phyloP scores from a whole-genome alignment of 2,329 filamentous ascomycete genomes.

The Lizonia empirigonia region DNA sequence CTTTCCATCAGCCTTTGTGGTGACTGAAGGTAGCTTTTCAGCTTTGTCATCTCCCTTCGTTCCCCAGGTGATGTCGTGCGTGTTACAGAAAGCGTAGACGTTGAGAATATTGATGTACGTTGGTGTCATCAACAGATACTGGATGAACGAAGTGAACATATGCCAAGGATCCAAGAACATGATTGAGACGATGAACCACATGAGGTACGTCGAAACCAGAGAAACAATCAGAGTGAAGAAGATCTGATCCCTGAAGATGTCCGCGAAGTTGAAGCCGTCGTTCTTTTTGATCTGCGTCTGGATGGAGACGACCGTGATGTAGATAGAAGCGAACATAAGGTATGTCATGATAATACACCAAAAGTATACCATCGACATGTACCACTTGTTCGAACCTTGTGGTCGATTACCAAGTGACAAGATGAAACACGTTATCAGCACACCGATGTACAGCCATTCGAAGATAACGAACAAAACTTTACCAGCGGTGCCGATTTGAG shows the following conservation, averaged over 20 bases:
- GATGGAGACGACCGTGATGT: conserved; percentile 88
- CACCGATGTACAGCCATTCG: conserved; percentile 93
- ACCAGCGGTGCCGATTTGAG: conserved; percentile 77
- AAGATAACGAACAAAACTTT: conserved; percentile 86
- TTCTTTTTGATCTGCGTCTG: conserved; percentile 67
- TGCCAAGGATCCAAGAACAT: conserved; percentile 99
- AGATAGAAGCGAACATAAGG: conserved; percentile 91
- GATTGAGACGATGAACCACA: conserved; percentile 90
- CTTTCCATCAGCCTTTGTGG: conserved; percentile 91
- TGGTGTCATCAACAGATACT: conserved; percentile 93
- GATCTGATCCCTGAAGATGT: conserved; percentile 83
- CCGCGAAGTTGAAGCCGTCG: conserved; percentile 69
- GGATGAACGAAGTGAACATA: conserved; percentile 91
- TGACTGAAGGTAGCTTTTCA: conserved; percentile 86
- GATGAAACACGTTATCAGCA: conserved; percentile 92
- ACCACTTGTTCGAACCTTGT: conserved; percentile 89
- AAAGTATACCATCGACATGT: conserved; percentile 98
- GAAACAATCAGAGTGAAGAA: conserved; percentile 96
- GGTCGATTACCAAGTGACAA: conserved; percentile 92
- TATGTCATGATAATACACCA: conserved; percentile 95
- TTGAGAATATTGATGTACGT: conserved; percentile 99
- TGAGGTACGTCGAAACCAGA: conserved; percentile 85
- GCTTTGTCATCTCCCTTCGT: conserved; percentile 98
- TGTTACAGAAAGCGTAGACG: conserved; percentile 98
- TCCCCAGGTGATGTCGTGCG: conserved; percentile 96